phyloP scores from a whole-genome alignment of 306 rosid genomes.

The Prunus salicina region DNA sequence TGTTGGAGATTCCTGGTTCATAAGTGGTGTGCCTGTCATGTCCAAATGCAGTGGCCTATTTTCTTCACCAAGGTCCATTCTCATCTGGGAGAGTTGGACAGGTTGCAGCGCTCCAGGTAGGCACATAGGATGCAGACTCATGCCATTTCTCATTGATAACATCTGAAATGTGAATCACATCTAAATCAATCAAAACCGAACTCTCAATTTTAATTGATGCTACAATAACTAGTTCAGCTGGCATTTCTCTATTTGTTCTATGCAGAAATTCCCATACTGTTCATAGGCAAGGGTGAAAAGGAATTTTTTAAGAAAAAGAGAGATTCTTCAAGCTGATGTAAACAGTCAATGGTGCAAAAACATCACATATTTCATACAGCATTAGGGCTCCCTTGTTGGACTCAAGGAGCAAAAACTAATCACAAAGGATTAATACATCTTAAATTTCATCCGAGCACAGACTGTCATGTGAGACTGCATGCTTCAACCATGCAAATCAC shows the following conservation, averaged over 20 bases:
- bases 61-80: constrained; percentile 55
- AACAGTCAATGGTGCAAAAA: background rate
- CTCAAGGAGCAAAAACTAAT: background rate
- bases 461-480: background rate
- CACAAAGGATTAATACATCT: background rate
- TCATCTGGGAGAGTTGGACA: constrained; percentile 45
- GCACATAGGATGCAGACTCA: constrained; percentile 78
- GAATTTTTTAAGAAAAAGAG: background rate
- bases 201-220: background rate
- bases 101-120: constrained; percentile 55
- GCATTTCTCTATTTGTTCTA: background rate
- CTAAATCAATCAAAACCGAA: constrained; percentile 6
- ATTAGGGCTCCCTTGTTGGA: background rate
- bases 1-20: constrained; percentile 52
- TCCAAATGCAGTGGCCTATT: constrained; percentile 46
- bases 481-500: background rate
- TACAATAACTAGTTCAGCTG: background rate
- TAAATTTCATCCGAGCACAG: background rate
- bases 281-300: background rate
- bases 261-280: too few species aligned
- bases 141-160: constrained; percentile 84
- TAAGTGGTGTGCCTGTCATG: constrained; percentile 40
- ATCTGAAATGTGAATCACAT: constrained; percentile 53
- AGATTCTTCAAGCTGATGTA: background rate
- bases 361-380: background rate